These are phyloP conservation scores for Volvariella surrecta DNA, from an alignment of 1,284 basidiomycete species.

Conservation along the genomic window DNA sequence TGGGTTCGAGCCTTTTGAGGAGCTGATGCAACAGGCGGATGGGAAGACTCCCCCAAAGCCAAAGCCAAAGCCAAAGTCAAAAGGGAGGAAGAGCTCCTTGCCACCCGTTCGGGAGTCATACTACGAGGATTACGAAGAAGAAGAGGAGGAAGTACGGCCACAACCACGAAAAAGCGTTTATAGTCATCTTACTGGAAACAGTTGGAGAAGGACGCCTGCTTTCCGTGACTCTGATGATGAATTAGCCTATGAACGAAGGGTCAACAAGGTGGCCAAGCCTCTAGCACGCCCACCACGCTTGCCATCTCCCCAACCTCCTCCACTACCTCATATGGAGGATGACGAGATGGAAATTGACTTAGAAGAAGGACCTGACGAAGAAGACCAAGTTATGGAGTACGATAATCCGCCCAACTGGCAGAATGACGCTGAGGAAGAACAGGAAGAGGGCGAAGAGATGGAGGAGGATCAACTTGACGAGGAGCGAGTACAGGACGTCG, in stretches of 20 bases:
- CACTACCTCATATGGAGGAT: neutral
- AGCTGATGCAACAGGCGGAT: conserved; percentile 66
- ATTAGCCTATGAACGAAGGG: conserved; percentile 7
- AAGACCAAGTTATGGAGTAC: conserved; percentile 23
- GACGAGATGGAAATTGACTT: conserved; percentile 40
- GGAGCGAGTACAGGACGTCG: no score
- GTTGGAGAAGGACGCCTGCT: no score
- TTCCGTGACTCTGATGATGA: conserved; percentile 20
- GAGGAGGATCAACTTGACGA: no score
- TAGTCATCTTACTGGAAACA: no score
- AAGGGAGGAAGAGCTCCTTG: conserved; percentile 31
- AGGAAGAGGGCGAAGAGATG: neutral
- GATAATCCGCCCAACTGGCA: conserved; percentile 12
- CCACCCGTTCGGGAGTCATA: conserved; percentile 13
- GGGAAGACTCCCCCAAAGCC: conserved; percentile 49
- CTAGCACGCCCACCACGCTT: no score
- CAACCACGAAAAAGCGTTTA: no score
- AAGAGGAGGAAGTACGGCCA: conserved; percentile 18
- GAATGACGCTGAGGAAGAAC: conserved; percentile 14
- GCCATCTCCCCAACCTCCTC: no score
- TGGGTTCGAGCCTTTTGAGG: conserved; percentile 79
- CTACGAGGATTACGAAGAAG: conserved; percentile 12
- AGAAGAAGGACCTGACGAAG: conserved; percentile 34
- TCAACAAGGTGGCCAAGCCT: no score
- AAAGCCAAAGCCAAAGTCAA: no score